Evolutionary conservation across 306 rosid genomes (phyloP).

Genomic region (Abrus pulchellus): DNA sequence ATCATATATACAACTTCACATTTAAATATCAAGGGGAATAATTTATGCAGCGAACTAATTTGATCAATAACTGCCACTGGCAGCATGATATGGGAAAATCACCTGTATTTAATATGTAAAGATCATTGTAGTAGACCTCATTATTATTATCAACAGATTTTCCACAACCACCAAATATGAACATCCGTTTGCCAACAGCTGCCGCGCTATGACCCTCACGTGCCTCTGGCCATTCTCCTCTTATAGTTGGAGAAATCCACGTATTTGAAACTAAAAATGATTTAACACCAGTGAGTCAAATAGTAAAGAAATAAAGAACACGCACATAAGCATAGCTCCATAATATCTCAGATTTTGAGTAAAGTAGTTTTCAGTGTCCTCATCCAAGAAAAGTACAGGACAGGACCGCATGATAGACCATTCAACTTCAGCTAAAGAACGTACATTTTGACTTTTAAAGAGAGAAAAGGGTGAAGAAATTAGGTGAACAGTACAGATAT

Average conservation of each 20-base stretch:
- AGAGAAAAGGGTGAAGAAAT: conserved; percentile 7
- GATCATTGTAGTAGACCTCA: conserved; percentile 88
- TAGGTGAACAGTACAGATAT: conserved; percentile 13
- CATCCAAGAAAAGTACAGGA: conserved; percentile 31
- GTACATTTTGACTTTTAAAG: conserved; percentile 36
- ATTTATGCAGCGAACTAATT: conserved; percentile 16
- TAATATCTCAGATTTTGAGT: conserved; percentile 25
- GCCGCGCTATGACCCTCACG: conserved; percentile 98
- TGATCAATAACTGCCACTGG: conserved; percentile 19
- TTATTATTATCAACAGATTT: conserved; percentile 70
- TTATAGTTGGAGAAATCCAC: conserved; percentile 79
- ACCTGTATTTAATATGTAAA: conserved; percentile 96
- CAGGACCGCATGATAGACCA: conserved; percentile 31
- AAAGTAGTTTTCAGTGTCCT: background rate
- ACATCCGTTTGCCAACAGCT: conserved; percentile 83
- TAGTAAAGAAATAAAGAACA: conserved; percentile 8
- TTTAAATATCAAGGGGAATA: conserved; percentile 17
- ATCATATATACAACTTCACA: conserved; percentile 9
- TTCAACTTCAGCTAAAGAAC: conserved; percentile 32
- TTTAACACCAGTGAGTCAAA: conserved; percentile 34
- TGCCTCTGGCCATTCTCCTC: conserved; percentile 96
- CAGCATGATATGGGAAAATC: conserved; percentile 39
- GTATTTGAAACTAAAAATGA: conserved; percentile 71
- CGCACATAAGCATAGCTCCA: conserved; percentile 19
- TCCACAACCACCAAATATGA: conserved; percentile 97